Evolutionary conservation across 208 protist genomes (phyloP).

Genomic region (Perkinsela sp.): DNA sequence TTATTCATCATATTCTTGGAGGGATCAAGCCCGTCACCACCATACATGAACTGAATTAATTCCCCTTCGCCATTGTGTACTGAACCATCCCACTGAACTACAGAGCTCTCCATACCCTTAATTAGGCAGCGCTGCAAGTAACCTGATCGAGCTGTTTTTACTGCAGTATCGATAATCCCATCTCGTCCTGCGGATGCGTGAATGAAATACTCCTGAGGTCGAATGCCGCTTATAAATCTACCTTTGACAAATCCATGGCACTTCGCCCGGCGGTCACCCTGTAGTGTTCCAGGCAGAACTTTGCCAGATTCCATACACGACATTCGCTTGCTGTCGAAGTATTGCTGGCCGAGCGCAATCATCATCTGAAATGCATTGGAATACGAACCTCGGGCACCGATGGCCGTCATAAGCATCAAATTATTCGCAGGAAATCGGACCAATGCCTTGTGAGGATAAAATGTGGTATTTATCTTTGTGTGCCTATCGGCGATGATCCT

Average conservation of each 20-base stretch:
- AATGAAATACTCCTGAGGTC: constrained; percentile 93
- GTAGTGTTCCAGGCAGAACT: constrained; percentile 72
- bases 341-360: constrained; percentile 81
- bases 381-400: constrained; percentile 89
- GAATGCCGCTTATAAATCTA: constrained; percentile 95
- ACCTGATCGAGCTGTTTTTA: constrained; percentile 97
- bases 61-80: constrained; percentile 75
- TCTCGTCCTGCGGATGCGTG: constrained; percentile 98
- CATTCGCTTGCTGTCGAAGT: constrained; percentile 90
- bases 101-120: constrained; percentile 77
- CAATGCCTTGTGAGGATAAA: constrained; percentile 49
- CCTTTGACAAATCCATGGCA: constrained; percentile 65
- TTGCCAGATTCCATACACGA: constrained; percentile 81
- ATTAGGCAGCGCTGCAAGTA: constrained; percentile 90
- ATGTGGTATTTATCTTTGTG: constrained; percentile 48
- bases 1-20: constrained; percentile 14
- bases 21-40: constrained; percentile 89
- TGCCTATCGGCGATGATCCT: constrained; percentile 33
- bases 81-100: constrained; percentile 76
- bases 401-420: constrained; percentile 89
- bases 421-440: constrained; percentile 87
- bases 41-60: constrained; percentile 88
- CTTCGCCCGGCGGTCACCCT: constrained; percentile 24
- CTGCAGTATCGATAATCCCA: constrained; percentile 97
- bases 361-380: constrained; percentile 96